phyloP scores from a whole-genome alignment of 371 early-diverging fungal genomes.

The Coemansia sp. region DNA sequence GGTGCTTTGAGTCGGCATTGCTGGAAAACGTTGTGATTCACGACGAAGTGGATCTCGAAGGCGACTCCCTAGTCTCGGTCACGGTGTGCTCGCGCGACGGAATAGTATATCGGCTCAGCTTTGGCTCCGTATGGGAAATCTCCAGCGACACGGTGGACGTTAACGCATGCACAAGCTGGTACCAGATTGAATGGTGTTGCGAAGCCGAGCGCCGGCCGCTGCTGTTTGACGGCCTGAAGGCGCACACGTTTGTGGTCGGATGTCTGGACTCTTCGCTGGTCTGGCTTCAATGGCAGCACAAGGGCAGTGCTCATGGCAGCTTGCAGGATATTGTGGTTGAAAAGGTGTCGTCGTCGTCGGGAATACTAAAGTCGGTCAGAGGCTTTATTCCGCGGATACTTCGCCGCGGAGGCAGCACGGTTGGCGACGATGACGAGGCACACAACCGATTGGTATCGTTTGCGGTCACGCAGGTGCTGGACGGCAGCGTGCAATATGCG shows the following conservation, averaged over 20 bases:
- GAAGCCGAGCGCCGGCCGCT: constrained; percentile 25
- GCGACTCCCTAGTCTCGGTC: constrained; percentile 12
- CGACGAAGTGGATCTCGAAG: constrained; percentile 17
- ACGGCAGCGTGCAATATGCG: constrained; percentile 31
- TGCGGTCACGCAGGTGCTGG: constrained; percentile 31
- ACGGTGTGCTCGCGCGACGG: constrained; percentile 33
- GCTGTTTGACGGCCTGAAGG: constrained; percentile 26
- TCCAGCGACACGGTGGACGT: constrained; percentile 27
- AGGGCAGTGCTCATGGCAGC: constrained; percentile 20
- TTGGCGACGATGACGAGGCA: constrained; percentile 7
- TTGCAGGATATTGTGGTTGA: constrained; percentile 26
- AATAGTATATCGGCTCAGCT: constrained; percentile 30
- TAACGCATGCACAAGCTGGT: constrained; percentile 31
- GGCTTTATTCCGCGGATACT: constrained; percentile 44
- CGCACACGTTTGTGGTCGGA: constrained; percentile 12
- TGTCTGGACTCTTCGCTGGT: constrained; percentile 37
- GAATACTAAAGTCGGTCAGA: constrained; percentile 31
- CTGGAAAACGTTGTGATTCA: constrained; percentile 19
- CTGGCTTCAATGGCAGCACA: constrained; percentile 37
- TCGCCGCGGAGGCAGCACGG: constrained; percentile 22
- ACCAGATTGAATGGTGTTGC: constrained; percentile 34
- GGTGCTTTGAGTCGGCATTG: constrained; percentile 36
- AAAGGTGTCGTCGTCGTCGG: constrained; percentile 24
- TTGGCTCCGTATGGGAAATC: constrained; percentile 41
- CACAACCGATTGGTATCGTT: constrained; percentile 19